Percentiles rank a stretch among this genome's conserved stretches.
phyloP scores from a whole-genome alignment of 345 rosid species.

The Clausena lansium region DNA sequence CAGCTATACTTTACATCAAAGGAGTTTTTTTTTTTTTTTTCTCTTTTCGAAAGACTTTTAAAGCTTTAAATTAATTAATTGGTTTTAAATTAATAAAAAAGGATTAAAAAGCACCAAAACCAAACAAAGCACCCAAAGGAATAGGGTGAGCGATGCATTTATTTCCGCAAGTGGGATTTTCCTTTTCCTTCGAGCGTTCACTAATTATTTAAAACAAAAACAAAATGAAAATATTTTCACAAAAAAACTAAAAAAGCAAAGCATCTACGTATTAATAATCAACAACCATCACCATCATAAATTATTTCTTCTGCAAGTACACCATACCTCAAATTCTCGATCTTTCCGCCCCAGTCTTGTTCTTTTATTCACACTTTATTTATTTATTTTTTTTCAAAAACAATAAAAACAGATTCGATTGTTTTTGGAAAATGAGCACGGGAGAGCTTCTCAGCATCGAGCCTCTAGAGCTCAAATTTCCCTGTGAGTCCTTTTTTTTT shows the following conservation, averaged over 20 bases:
- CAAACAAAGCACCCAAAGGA: not conserved
- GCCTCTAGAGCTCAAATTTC: constrained; percentile 75
- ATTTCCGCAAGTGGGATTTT: constrained; percentile 2
- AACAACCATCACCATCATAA: not conserved
- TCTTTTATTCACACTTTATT: no score
- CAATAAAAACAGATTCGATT: not conserved
- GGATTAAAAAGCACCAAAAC: no score
- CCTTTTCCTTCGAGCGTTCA: not conserved
- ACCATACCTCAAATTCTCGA: not conserved
- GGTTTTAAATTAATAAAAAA: not conserved
- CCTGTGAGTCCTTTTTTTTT: constrained; percentile 39
- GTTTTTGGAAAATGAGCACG: constrained; percentile 47
- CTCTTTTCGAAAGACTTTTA: not conserved
- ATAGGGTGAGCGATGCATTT: constrained; percentile 6
- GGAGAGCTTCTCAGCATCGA: constrained; percentile 75
- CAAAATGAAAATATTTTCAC: not conserved
- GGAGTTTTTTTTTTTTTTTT: not conserved
- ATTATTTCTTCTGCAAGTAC: not conserved
- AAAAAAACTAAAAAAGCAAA: not conserved
- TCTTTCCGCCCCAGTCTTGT: constrained; percentile 5
- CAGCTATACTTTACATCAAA: not conserved
- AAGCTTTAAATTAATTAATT: not conserved
- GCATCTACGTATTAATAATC: not conserved
- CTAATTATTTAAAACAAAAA: not conserved
- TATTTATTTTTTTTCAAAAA: not conserved